phyloP scores from a whole-genome alignment of 169 alveolate species.

The Cytauxzoon felis region DNA sequence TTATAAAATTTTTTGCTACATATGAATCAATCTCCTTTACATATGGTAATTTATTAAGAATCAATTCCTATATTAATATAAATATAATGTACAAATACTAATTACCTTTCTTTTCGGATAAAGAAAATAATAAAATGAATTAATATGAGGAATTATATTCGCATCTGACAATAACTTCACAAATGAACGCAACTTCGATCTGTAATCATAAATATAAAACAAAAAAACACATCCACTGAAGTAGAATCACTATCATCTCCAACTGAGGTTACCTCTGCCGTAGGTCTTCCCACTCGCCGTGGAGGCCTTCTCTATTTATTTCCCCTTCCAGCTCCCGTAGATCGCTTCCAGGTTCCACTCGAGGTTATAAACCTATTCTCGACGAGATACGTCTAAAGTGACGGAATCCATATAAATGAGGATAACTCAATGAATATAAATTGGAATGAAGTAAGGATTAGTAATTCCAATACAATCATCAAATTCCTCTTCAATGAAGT shows the following conservation, averaged over 20 bases:
- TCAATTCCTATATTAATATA: not conserved
- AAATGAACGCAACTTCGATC: conserved; percentile 11
- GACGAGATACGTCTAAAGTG: too few species aligned
- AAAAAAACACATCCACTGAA: not conserved
- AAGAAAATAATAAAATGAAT: not conserved
- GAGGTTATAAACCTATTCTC: too few species aligned
- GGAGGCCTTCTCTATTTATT: too few species aligned
- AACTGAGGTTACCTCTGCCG: too few species aligned
- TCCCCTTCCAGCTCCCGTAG: too few species aligned
- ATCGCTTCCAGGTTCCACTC: too few species aligned
- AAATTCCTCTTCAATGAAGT: too few species aligned
- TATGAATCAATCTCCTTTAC: conserved; percentile 7
- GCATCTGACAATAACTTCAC: conserved; percentile 1
- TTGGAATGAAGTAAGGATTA: too few species aligned
- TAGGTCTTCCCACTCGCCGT: too few species aligned
- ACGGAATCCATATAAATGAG: too few species aligned
- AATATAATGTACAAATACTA: not conserved
- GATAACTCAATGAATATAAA: too few species aligned
- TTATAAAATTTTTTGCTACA: not conserved
- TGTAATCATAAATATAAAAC: not conserved
- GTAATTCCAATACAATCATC: too few species aligned
- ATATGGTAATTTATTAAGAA: conserved; percentile 7
- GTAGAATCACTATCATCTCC: not conserved
- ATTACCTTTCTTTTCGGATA: conserved; percentile 15
- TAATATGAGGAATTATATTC: conserved; percentile 7